Base-by-base conservation (phyloP, 306 rosid genomes). In the Quercus cerris region DNA sequence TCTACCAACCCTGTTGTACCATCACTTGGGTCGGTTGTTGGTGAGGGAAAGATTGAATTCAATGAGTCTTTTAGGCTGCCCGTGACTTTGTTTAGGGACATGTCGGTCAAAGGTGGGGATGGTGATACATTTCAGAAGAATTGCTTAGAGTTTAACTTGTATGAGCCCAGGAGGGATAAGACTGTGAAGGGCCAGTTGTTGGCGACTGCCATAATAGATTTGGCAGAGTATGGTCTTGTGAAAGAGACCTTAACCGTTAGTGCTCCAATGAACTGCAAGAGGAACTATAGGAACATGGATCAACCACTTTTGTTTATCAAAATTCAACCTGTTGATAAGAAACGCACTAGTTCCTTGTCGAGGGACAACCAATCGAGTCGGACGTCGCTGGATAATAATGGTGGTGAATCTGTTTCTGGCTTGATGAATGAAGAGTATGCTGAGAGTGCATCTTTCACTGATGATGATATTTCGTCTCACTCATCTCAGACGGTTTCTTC, bases 391-490 rank as follows among this genome's bases (percentile, higher is more conserved):
- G 90, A 91, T 71, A 82, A 83, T 56, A 75, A 68, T 13, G 83
- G 89, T 25, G 83, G 90, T 66, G 98, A 89, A 63, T 94, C 93
- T 76, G 88, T 88, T 69, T 90, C 93, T 18, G 81, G 87, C 71
- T 76, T 91, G 80, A 88, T 86, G 85, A 84, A 84, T 71, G 99
- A 80, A 85, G 98, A 91, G 71, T 88, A 84, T 76, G 90, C 85
- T 5, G 97, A 93, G 83, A 55, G 69, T 85, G 87, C 91, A 28
- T 83, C 92, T 62, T 89, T 86, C 44, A 90, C 93, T n/a, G 99
- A 95, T 74, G 99, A 95, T 41, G 99, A 95, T 84, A 95, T 85
- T 85, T 95, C 97, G 38, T 95, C 99, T 2, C 91, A 90, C 81
- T 93, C 99, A 68, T 95, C 99, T 71, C 59, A 82, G 80, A 85